A percentile compares a stretch with the other conserved stretches of the same genome.
These are phyloP conservation scores for Wolfiporia cocos DNA, from an alignment of 1,284 basidiomycete genomes.

Conservation along the genomic window DNA sequence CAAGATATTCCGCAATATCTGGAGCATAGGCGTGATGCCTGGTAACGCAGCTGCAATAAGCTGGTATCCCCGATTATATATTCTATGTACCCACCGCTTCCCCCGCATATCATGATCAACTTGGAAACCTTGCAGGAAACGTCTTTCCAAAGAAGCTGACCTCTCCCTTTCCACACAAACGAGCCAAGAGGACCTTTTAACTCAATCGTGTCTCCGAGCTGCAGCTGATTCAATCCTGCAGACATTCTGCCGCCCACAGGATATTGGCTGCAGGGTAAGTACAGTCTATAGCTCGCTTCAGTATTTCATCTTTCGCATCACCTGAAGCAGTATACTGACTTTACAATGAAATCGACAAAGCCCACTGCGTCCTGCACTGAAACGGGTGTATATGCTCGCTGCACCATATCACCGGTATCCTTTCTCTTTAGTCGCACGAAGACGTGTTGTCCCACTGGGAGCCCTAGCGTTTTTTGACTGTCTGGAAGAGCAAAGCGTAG, in stretches of 20 bases:
- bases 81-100: constrained; percentile 34
- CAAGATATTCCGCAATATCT: constrained; percentile 46
- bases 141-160: constrained; percentile 35
- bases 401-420: constrained; percentile 40
- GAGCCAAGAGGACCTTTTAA: constrained; percentile 62
- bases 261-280: constrained; percentile 35
- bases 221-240: constrained; percentile 42
- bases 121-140: constrained; percentile 32
- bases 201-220: constrained; percentile 46
- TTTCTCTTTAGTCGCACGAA: constrained; percentile 43
- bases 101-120: constrained; percentile 56
- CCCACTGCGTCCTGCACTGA: constrained; percentile 39
- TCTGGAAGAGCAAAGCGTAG: constrained; percentile 49
- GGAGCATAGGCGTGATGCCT: constrained; percentile 59
- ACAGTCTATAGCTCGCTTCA: constrained; percentile 34
- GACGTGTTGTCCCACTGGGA: constrained; percentile 61
- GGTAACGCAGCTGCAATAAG: too few relatives aligned
- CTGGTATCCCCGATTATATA: too few relatives aligned
- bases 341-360: constrained; percentile 51
- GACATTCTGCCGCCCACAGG: constrained; percentile 56
- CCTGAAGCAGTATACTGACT: too few relatives aligned
- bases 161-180: constrained; percentile 48
- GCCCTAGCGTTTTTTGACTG: constrained; percentile 42
- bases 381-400: constrained; percentile 62
- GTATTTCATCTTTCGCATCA: too few relatives aligned